Evolutionary conservation across 139 green algal species (phyloP).

Genomic region (Zygnema cylindricum): DNA sequence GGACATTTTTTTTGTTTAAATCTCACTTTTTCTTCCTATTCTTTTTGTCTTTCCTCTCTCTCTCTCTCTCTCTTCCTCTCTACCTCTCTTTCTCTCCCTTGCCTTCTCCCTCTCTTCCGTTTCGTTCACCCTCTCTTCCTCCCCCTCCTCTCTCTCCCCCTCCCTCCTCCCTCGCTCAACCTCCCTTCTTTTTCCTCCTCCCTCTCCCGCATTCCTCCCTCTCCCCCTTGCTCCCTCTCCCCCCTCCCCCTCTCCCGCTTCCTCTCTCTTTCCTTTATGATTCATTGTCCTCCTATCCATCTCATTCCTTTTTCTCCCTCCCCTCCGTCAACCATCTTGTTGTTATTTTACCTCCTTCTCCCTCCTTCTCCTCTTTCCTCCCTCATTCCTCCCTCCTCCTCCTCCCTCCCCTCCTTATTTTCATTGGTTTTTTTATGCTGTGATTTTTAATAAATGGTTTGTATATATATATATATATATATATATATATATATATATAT

Average conservation of each 20-base stretch:
- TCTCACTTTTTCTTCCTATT: no score
- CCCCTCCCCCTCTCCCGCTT: constrained; percentile 27
- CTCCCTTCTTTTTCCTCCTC: neutral
- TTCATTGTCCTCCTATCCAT: constrained; percentile 2
- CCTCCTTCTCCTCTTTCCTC: constrained; percentile 11
- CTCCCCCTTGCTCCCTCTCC: neutral
- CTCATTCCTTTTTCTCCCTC: constrained; percentile 18
- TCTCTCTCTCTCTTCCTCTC: neutral
- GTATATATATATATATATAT: no score
- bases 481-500: no score
- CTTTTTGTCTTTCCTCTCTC: no score
- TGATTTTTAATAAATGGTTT: no score
- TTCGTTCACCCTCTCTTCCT: neutral
- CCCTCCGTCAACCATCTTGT: constrained; percentile 3
- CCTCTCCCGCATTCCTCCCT: constrained; percentile 1
- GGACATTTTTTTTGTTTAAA: no score
- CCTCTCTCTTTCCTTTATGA: constrained; percentile 25
- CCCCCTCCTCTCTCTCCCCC: neutral
- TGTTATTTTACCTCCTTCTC: constrained; percentile 14
- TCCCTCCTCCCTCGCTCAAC: neutral
- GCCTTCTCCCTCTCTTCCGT: neutral
- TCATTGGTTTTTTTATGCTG: no score
- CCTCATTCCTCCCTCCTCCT: constrained; percentile 32
- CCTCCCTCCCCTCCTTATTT: constrained; percentile 39
- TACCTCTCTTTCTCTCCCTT: neutral